These are phyloP conservation scores for Yarrowia sp. DNA, from an alignment of 805 yeast genomes.

Conservation along the genomic window DNA sequence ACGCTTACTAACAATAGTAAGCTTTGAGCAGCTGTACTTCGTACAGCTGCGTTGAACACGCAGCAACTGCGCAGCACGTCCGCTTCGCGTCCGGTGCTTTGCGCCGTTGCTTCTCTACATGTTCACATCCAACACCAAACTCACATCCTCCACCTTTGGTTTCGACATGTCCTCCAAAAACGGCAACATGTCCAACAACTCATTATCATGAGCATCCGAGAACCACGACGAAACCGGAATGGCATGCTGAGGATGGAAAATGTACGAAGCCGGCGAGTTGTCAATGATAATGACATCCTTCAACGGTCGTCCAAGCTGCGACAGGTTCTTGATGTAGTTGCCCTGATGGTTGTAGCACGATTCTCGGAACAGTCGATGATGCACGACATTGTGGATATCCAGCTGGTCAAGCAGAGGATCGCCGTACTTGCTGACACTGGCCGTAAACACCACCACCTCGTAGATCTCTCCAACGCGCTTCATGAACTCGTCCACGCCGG, in stretches of 20 bases:
- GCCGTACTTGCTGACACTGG: slow-evolving; percentile 92
- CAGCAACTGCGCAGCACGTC: too few species aligned
- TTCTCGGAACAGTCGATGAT: slow-evolving; percentile 91
- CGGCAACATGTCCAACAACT: slow-evolving; percentile 85
- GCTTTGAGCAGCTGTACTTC: too few species aligned
- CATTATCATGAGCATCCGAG: slow-evolving; percentile 96
- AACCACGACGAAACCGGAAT: slow-evolving; percentile 98
- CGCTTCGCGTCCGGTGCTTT: too few species aligned
- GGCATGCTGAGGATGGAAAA: slow-evolving; percentile 97
- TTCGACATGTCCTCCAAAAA: slow-evolving; percentile 80
- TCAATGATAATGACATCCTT: slow-evolving; percentile 84
- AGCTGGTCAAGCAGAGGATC: slow-evolving; percentile 90
- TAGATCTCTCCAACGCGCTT: slow-evolving; percentile 75
- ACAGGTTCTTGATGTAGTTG: slow-evolving; percentile 86
- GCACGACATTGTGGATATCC: slow-evolving; percentile 71
- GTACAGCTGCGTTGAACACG: too few species aligned
- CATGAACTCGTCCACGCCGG: slow-evolving; percentile 95
- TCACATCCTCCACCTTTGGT: slow-evolving; percentile 75
- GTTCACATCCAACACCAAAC: slow-evolving; percentile 73
- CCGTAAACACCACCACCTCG: slow-evolving; percentile 97
- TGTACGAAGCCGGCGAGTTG: slow-evolving; percentile 97
- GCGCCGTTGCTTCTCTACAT: slow-evolving; percentile 20
- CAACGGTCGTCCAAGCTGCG: slow-evolving; percentile 92
- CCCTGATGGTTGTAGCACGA: slow-evolving; percentile 93
- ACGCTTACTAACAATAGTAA: too few species aligned